Evolutionary conservation across 768 basidiomycete species (phyloP), one percentile per base, ranked within the genome.

Genomic region (Lentinula detonsa): DNA sequence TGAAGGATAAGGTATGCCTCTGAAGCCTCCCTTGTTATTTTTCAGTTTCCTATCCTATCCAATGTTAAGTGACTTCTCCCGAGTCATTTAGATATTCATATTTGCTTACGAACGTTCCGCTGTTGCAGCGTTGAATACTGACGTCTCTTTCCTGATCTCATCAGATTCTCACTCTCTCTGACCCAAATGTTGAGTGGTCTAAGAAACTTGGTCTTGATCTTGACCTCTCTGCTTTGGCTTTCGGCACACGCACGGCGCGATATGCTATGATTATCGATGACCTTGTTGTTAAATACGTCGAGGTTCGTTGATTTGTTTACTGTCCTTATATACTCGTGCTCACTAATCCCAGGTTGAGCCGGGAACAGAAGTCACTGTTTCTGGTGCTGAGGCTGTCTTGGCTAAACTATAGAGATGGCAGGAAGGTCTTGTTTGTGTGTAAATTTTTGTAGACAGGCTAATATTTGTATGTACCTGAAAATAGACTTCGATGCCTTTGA

Each of bases 181-280:
- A 90, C 65, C 65, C 75, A 8, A 66, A 76, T 55, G 84, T 82
- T 13, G 65, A 75, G 58, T 90, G 85, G 85, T 85, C 85, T 40
- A 73, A 70, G 23, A 66, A 73, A 40, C 71, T 90, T 23, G 80
- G 87, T 60, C 72, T 90, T 68, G 66, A 81, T 71, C 40, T 80
- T 66, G 83, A 91, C 68, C 72, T 86, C 23, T 71, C 77, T 23
- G 72, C 62, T 4, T 60, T 61, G 2, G 85, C 84, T 5, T 66
- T 89, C 42, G 87, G 87, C 21, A 66, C 76, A 46, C 85, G 88
- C 56, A 86, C 86, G 37, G 71, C 71, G 28, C 82, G 87, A 52
- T 90, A 84, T 63, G 87, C 84, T 33, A 64, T 90, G 60, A 73
- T 90, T 66, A 66, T 90, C 65, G 87, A 93, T 50, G 79, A 90